A percentile compares a stretch with the other conserved stretches of the same genome.
phyloP scores from a whole-genome alignment of 805 yeast species.

The Metschnikowia matae region DNA sequence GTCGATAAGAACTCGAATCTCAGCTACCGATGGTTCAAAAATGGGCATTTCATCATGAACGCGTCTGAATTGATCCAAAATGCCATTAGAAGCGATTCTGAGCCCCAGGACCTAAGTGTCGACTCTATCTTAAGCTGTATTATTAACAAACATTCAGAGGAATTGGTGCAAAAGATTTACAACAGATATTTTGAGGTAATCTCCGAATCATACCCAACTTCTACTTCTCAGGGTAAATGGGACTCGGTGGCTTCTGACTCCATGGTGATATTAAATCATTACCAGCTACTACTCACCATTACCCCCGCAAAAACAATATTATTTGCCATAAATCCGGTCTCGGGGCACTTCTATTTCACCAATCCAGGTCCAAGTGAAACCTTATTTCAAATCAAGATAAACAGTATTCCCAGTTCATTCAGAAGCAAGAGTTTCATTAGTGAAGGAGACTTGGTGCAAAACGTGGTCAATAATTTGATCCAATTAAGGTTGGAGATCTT shows the following conservation, averaged over 20 bases:
- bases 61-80: constrained; percentile 9
- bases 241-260: constrained; percentile 12
- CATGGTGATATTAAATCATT: constrained; percentile 23
- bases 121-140: constrained; percentile 34
- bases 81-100: constrained; percentile 10
- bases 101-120: constrained; percentile 30
- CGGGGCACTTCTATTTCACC: constrained; percentile 38
- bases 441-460: constrained; percentile 29
- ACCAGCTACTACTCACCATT: constrained; percentile 32
- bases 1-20: constrained; percentile 45
- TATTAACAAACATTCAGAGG: constrained; percentile 37
- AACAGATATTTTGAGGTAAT: constrained; percentile 14
- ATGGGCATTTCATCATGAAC: constrained; percentile 37
- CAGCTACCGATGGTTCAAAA: constrained; percentile 59
- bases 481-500: constrained; percentile 48
- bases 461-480: constrained; percentile 34
- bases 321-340: constrained; percentile 37
- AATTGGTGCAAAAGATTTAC: constrained; percentile 25
- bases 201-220: neutral
- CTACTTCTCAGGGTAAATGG: neutral
- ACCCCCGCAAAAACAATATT: constrained; percentile 31
- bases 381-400: constrained; percentile 28
- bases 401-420: constrained; percentile 19
- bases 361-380: constrained; percentile 39
- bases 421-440: constrained; percentile 22